phyloP scores from a whole-genome alignment of 257 asterid species.

The Nicotiana sylvestris region DNA sequence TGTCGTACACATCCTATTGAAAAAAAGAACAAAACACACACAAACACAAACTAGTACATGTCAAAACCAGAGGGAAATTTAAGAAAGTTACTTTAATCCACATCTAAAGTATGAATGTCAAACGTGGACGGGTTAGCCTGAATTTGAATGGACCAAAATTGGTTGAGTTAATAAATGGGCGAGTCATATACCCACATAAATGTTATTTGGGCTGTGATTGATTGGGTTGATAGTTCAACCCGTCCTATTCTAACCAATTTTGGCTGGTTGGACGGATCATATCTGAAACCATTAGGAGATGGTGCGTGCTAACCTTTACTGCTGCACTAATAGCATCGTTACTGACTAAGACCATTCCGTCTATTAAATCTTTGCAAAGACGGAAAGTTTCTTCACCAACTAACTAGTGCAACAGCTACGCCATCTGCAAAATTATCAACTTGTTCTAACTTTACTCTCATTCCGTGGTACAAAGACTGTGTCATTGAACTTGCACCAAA shows the following conservation, averaged over 20 bases:
- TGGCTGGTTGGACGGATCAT: neutral
- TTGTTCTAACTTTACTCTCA: slow-evolving; percentile 61
- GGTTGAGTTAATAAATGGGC: too few species aligned
- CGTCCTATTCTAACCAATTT: too few species aligned
- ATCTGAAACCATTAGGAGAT: too few species aligned
- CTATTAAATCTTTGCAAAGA: slow-evolving; percentile 67
- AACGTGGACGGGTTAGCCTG: too few species aligned
- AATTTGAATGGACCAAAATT: too few species aligned
- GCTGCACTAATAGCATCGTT: slow-evolving; percentile 88
- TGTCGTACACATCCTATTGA: slow-evolving; percentile 82
- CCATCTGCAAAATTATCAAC: slow-evolving; percentile 98
- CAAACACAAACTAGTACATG: too few species aligned
- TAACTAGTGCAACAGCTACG: slow-evolving; percentile 79
- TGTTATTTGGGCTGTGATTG: too few species aligned
- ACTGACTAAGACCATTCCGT: slow-evolving; percentile 74
- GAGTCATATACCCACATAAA: too few species aligned
- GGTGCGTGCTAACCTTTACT: slow-evolving; percentile 53
- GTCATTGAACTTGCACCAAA: slow-evolving; percentile 95
- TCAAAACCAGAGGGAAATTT: too few species aligned
- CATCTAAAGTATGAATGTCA: too few species aligned
- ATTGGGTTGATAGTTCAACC: neutral
- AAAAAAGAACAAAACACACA: neutral
- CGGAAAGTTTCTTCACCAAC: slow-evolving; percentile 79
- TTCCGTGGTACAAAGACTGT: slow-evolving; percentile 58
- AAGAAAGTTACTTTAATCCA: too few species aligned